These are phyloP conservation scores for Candida neerlandica DNA, from an alignment of 1,139 yeast species.

Conservation along the genomic window DNA sequence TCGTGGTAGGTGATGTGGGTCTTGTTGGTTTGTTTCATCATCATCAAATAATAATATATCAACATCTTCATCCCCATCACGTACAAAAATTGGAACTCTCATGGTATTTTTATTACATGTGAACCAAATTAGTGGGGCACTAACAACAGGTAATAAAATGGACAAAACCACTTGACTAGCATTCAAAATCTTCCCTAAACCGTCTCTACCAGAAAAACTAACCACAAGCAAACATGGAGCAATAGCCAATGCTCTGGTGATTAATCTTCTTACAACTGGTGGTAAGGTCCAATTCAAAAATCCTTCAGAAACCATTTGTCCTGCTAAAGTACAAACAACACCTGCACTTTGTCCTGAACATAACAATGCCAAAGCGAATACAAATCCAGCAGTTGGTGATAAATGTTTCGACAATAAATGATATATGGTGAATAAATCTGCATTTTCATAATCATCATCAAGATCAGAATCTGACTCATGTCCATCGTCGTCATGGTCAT, in stretches of 20 bases:
- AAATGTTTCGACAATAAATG: conserved; percentile 70
- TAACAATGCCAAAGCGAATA: conserved; percentile 87
- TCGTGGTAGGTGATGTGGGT: neutral
- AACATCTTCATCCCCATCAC: conserved; percentile 35
- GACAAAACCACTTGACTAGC: conserved; percentile 88
- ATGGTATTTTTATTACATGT: conserved; percentile 75
- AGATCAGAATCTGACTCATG: conserved; percentile 50
- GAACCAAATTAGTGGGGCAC: conserved; percentile 87
- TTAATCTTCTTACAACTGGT: conserved; percentile 82
- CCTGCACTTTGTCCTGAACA: conserved; percentile 99
- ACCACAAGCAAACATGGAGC: conserved; percentile 88
- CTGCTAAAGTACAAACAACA: conserved; percentile 95
- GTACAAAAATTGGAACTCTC: conserved; percentile 60
- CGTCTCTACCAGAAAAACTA: conserved; percentile 76
- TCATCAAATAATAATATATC: conserved; percentile 23
- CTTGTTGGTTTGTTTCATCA: conserved; percentile 19
- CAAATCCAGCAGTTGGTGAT: conserved; percentile 89
- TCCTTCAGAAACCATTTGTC: conserved; percentile 96
- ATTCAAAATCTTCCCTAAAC: conserved; percentile 78
- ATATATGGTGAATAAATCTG: conserved; percentile 86
- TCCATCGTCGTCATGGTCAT: conserved; percentile 45
- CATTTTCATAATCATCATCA: conserved; percentile 54
- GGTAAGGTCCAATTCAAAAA: conserved; percentile 82
- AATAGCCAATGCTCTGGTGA: conserved; percentile 84
- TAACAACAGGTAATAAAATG: conserved; percentile 80